Conservation (phyloP, 805 yeast species). For the Candida schatavii region DNA sequence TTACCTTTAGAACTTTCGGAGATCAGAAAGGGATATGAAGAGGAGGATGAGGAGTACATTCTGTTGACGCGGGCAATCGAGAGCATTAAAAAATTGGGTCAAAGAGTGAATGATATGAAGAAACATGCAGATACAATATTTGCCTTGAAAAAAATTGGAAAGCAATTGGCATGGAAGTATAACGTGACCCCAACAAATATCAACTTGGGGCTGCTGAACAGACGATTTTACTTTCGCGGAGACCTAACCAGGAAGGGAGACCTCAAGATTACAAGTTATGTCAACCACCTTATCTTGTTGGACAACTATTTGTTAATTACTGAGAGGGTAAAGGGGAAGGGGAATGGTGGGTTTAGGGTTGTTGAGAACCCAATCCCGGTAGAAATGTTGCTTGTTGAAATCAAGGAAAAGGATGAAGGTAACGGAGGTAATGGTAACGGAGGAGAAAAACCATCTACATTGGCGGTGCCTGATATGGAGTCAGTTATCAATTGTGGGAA, state of each 20-base stretch:
- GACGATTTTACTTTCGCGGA: slow-evolving; percentile 60
- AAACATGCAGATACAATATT: slow-evolving; percentile 58
- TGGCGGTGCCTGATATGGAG: not conserved
- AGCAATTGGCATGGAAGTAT: slow-evolving; percentile 52
- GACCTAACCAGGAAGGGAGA: slow-evolving; percentile 61
- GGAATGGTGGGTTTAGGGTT: slow-evolving; percentile 35
- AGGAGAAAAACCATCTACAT: slow-evolving; percentile 4
- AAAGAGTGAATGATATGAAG: slow-evolving; percentile 59
- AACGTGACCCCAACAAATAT: slow-evolving; percentile 45
- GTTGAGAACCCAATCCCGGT: slow-evolving; percentile 60
- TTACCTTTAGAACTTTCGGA: slow-evolving; percentile 63
- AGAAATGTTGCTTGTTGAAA: slow-evolving; percentile 54
- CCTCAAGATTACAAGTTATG: slow-evolving; percentile 54
- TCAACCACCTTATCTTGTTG: slow-evolving; percentile 53
- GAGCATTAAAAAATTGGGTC: slow-evolving; percentile 53
- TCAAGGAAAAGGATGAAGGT: slow-evolving; percentile 30
- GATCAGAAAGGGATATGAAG: slow-evolving; percentile 44
- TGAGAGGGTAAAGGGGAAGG: slow-evolving; percentile 44
- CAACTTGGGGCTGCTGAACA: slow-evolving; percentile 49
- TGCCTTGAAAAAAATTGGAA: slow-evolving; percentile 51
- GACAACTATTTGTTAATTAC: slow-evolving; percentile 72
- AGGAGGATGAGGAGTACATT: slow-evolving; percentile 49
- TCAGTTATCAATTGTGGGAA: not conserved
- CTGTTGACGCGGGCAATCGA: slow-evolving; percentile 52
- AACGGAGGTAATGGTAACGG: slow-evolving; percentile 8